Evolutionary conservation across 2,329 filamentous ascomycete genomes (phyloP).

Genomic region (Xylariaceae sp.): DNA sequence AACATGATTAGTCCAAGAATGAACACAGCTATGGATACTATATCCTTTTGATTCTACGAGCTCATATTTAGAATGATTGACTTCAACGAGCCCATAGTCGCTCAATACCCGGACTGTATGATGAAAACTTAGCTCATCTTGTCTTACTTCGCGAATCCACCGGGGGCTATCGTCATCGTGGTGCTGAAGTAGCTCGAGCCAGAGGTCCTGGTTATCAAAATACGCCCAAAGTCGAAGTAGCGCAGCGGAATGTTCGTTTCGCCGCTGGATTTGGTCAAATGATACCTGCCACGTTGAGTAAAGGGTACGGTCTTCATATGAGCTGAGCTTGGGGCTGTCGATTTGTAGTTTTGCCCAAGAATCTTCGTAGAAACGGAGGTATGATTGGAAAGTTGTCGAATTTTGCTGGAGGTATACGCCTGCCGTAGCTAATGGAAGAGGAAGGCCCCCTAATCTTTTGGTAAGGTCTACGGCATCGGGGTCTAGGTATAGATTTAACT

Average conservation of each 20-base stretch:
- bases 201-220: conserved; percentile 16
- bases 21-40: conserved; percentile 15
- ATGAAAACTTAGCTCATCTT: conserved; percentile 16
- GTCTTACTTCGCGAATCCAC: conserved; percentile 9
- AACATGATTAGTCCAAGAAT: conserved; percentile 15
- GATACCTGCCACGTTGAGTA: conserved; percentile 19
- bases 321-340: conserved; percentile 1
- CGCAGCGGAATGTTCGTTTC: neutral
- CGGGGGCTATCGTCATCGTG: neutral
- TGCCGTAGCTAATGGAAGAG: conserved; percentile 19
- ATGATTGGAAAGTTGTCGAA: conserved; percentile 4
- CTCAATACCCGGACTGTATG: neutral
- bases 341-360: conserved; percentile 15
- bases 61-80: neutral
- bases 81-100: conserved; percentile 18
- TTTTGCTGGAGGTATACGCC: conserved; percentile 17
- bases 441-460: conserved; percentile 10
- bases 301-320: conserved; percentile 16
- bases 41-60: conserved; percentile 10
- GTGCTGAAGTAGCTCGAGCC: conserved; percentile 19
- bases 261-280: conserved; percentile 5
- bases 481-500: conserved; percentile 1
- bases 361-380: conserved; percentile 12
- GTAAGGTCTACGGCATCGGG: conserved; percentile 9
- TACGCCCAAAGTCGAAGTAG: conserved; percentile 19